A percentile compares a stretch with the other conserved stretches of the same genome.
Evolutionary conservation across 352 stramenopile genomes (phyloP).

Genomic region (Globisporangium irregulare): DNA sequence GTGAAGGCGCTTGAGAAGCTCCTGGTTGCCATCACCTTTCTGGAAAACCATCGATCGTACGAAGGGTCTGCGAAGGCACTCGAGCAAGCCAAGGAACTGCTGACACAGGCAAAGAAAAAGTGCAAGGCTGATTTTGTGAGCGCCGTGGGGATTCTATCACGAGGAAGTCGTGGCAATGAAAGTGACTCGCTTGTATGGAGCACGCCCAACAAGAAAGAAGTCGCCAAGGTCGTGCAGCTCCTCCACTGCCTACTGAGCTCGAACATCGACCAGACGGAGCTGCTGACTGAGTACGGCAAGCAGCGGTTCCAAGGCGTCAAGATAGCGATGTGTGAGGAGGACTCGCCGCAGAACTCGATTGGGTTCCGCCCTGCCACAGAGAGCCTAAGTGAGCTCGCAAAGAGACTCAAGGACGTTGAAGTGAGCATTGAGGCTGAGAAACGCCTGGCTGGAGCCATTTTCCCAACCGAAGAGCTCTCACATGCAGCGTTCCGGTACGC

Average conservation of each 20-base stretch:
- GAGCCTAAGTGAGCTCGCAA: conserved; percentile 32
- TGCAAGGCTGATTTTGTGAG: conserved; percentile 71
- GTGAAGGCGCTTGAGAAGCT: conserved; percentile 62
- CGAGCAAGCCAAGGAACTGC: conserved; percentile 61
- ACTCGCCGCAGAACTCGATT: conserved; percentile 23
- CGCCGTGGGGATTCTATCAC: conserved; percentile 56
- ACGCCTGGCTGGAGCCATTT: conserved; percentile 40
- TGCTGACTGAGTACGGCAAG: conserved; percentile 64
- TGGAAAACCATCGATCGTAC: conserved; percentile 66
- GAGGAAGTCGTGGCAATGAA: conserved; percentile 32
- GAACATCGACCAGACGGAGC: conserved; percentile 42
- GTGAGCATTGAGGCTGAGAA: conserved; percentile 60
- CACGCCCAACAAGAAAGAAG: conserved; percentile 49
- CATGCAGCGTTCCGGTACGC: conserved; percentile 62
- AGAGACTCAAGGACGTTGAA: conserved; percentile 46
- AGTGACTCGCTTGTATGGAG: conserved; percentile 31
- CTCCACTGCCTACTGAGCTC: conserved; percentile 61
- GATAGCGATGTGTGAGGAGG: conserved; percentile 45
- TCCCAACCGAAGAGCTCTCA: conserved; percentile 57
- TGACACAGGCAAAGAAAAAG: conserved; percentile 55
- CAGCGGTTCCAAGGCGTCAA: conserved; percentile 63
- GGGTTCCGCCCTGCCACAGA: conserved; percentile 31
- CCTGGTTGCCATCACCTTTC: conserved; percentile 61
- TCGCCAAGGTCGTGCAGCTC: conserved; percentile 51
- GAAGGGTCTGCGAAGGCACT: conserved; percentile 72